These are phyloP conservation scores for Apocynum venetum DNA, from an alignment of 257 asterid genomes.

Conservation along the genomic window DNA sequence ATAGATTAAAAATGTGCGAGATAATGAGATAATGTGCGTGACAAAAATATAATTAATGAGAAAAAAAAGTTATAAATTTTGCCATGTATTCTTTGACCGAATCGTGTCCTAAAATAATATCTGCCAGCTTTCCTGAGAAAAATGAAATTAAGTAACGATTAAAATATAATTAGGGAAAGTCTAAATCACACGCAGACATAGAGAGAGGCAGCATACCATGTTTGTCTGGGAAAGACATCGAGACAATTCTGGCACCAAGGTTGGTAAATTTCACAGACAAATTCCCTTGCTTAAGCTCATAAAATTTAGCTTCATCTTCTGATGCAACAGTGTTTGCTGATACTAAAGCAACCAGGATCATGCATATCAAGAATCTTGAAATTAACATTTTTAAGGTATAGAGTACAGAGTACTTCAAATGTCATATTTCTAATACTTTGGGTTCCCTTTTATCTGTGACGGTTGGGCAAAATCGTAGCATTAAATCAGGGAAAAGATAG, in stretches of 20 bases:
- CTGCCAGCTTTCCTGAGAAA: conserved; percentile 10
- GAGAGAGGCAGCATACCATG: conserved; percentile 1
- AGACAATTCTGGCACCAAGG: conserved; percentile 22
- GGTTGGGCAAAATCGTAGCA: background rate
- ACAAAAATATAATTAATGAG: background rate
- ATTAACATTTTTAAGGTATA: background rate
- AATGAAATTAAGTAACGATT: no score
- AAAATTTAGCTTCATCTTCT: conserved; percentile 5
- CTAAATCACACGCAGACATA: background rate
- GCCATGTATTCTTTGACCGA: background rate
- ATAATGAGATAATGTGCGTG: no score
- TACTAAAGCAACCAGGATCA: background rate
- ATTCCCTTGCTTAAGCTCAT: conserved; percentile 19
- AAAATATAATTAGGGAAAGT: no score
- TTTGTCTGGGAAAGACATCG: conserved; percentile 21
- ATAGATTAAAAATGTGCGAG: no score
- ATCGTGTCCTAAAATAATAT: conserved; percentile 14
- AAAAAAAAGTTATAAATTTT: no score
- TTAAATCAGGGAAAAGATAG: background rate
- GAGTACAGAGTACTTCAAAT: background rate
- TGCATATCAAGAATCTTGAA: background rate
- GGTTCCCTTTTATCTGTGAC: background rate
- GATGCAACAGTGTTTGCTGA: background rate
- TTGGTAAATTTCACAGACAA: conserved; percentile 17
- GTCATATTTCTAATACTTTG: background rate